A percentile compares a stretch with the other conserved stretches of the same genome.
phyloP scores from a whole-genome alignment of 495 filamentous ascomycete genomes.

The Aspergillus incahuasiensis region DNA sequence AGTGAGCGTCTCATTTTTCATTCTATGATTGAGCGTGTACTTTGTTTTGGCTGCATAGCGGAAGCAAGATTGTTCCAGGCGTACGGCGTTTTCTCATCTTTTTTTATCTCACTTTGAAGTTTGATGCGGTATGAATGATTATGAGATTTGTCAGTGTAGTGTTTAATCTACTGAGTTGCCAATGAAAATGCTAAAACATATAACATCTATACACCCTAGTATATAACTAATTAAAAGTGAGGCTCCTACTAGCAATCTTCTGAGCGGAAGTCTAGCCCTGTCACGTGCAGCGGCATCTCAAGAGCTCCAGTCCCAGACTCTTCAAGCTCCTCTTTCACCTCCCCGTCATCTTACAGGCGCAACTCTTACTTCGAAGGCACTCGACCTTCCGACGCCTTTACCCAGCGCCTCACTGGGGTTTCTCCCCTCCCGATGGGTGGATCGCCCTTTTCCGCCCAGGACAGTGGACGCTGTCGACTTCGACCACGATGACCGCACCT shows the following conservation, averaged over 20 bases:
- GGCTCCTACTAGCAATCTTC: background rate
- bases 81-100: slow-evolving; percentile 2
- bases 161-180: background rate
- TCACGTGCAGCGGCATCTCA: slow-evolving; percentile 9
- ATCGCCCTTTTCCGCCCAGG: slow-evolving; percentile 31
- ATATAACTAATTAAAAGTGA: background rate
- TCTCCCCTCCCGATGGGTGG: slow-evolving; percentile 42
- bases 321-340: slow-evolving; percentile 10
- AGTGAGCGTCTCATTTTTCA: slow-evolving; percentile 9
- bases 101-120: background rate
- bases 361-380: slow-evolving; percentile 19
- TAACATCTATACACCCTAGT: background rate
- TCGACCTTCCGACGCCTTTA: slow-evolving; percentile 21
- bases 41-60: slow-evolving; percentile 27
- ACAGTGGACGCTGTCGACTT: slow-evolving; percentile 44
- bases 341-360: slow-evolving; percentile 12
- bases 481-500: slow-evolving; percentile 50
- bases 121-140: background rate
- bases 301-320: background rate
- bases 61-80: slow-evolving; percentile 20
- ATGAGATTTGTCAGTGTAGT: background rate
- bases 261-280: background rate
- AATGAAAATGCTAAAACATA: background rate
- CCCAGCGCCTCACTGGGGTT: slow-evolving; percentile 21
- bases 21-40: slow-evolving; percentile 8